A percentile compares a stretch with the other conserved stretches of the same genome.
Evolutionary conservation across 2,329 filamentous ascomycete genomes (phyloP).

Genomic region (Biscogniauxia mediterranea): DNA sequence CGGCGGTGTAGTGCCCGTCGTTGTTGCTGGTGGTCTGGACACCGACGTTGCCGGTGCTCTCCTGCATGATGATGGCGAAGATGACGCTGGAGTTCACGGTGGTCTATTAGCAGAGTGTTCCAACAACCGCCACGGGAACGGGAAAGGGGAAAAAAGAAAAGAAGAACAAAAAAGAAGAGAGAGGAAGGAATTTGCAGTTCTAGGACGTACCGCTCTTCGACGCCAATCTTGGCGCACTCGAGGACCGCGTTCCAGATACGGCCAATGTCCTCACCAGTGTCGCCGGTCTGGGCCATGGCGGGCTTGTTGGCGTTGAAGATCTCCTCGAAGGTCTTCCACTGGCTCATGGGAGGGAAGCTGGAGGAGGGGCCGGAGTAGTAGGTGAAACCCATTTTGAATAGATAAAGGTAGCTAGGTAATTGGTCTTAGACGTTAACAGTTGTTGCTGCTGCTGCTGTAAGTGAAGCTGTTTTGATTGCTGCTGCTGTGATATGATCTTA

Average conservation of each 20-base stretch:
- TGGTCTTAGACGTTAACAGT: neutral
- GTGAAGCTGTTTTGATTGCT: neutral
- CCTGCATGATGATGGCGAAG: conserved; percentile 42
- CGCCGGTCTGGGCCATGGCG: conserved; percentile 32
- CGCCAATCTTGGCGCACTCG: conserved; percentile 31
- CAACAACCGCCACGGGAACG: neutral
- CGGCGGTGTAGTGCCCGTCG: conserved; percentile 35
- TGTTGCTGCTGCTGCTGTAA: neutral
- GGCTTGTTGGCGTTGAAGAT: conserved; percentile 37
- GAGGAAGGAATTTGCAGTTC: neutral
- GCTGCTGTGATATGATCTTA: neutral
- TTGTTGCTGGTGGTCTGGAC: conserved; percentile 35
- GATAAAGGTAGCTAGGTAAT: neutral
- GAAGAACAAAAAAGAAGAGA: neutral
- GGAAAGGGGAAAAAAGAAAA: neutral
- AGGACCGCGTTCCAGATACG: conserved; percentile 34
- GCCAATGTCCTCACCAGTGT: conserved; percentile 33
- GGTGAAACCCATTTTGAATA: neutral
- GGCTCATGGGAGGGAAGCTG: conserved; percentile 32
- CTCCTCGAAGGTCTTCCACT: conserved; percentile 35
- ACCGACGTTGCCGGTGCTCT: conserved; percentile 39
- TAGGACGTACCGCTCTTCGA: conserved; percentile 28
- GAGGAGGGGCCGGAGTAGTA: conserved; percentile 25
- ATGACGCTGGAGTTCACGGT: conserved; percentile 28
- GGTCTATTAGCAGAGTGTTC: neutral